Evolutionary conservation across 768 basidiomycete genomes (phyloP).

Genomic region (Sporobolomyces pararoseus): DNA sequence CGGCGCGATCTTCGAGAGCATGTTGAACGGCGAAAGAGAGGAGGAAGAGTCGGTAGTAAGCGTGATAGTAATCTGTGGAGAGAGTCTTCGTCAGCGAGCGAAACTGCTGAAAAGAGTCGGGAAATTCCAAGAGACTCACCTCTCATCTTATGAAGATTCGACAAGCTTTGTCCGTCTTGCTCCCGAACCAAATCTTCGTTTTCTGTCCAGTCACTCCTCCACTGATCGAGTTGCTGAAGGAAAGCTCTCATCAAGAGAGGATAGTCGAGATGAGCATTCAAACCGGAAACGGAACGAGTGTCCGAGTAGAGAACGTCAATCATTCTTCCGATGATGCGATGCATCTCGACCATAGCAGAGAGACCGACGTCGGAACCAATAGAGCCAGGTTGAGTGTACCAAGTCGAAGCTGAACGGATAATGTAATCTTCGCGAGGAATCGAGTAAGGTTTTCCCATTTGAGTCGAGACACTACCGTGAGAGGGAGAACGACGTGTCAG

Average conservation of each 20-base stretch:
- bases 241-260: constrained; percentile 76
- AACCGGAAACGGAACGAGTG: constrained; percentile 67
- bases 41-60: constrained; percentile 60
- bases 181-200: background rate
- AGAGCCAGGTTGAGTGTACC: constrained; percentile 67
- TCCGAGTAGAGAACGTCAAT: constrained; percentile 81
- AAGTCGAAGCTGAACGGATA: constrained; percentile 73
- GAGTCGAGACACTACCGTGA: constrained; percentile 59
- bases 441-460: constrained; percentile 93
- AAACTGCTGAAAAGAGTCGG: background rate
- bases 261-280: constrained; percentile 81
- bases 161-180: background rate
- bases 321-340: constrained; percentile 60
- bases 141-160: constrained; percentile 5
- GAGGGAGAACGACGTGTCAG: background rate
- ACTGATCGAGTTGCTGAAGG: constrained; percentile 68
- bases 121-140: background rate
- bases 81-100: too few species aligned
- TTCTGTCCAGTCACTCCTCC: constrained; percentile 57
- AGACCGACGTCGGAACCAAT: constrained; percentile 64
- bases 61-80: constrained; percentile 31
- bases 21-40: constrained; percentile 97
- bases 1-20: constrained; percentile 65
- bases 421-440: constrained; percentile 83
- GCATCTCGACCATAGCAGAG: constrained; percentile 58